Evolutionary conservation across 306 rosid species (phyloP).

Genomic region (Acacia crassicarpa): DNA sequence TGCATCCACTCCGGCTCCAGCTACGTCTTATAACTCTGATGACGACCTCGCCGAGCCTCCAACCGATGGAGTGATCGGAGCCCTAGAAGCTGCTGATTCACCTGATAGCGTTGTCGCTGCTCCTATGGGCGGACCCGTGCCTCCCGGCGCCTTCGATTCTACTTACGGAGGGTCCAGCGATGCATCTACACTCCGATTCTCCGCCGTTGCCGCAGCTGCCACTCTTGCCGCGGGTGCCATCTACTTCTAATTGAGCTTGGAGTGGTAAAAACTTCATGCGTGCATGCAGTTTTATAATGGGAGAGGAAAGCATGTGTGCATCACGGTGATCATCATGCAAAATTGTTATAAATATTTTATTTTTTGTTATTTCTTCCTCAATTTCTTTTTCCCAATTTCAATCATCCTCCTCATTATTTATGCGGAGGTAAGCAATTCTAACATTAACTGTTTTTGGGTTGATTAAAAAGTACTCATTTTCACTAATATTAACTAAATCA

Average conservation of each 20-base stretch:
- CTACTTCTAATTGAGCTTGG: slow-evolving; percentile 25
- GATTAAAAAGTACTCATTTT: not conserved
- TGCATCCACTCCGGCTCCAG: not conserved
- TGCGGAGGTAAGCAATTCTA: not conserved
- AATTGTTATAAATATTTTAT: not conserved
- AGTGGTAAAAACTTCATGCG: not conserved
- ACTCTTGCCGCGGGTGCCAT: slow-evolving; percentile 35
- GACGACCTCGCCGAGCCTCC: not conserved
- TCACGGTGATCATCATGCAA: not conserved
- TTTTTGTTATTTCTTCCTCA: not conserved
- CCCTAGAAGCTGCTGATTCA: not conserved
- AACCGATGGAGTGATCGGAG: slow-evolving; percentile 35
- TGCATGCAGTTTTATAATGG: not conserved
- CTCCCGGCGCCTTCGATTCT: slow-evolving; percentile 30
- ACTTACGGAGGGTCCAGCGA: not conserved
- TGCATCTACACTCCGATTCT: slow-evolving; percentile 32
- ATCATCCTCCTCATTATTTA: not conserved
- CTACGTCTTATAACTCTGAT: not conserved
- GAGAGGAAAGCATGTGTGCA: not conserved
- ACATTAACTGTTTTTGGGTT: not conserved
- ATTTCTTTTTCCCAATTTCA: too few relatives aligned
- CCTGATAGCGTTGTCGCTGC: slow-evolving; percentile 27
- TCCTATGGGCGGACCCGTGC: slow-evolving; percentile 56
- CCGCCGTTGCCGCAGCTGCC: slow-evolving; percentile 31
- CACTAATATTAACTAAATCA: not conserved